Evolutionary conservation across 2,329 filamentous ascomycete genomes (phyloP).

Genomic region (Cladosporium phlei): DNA sequence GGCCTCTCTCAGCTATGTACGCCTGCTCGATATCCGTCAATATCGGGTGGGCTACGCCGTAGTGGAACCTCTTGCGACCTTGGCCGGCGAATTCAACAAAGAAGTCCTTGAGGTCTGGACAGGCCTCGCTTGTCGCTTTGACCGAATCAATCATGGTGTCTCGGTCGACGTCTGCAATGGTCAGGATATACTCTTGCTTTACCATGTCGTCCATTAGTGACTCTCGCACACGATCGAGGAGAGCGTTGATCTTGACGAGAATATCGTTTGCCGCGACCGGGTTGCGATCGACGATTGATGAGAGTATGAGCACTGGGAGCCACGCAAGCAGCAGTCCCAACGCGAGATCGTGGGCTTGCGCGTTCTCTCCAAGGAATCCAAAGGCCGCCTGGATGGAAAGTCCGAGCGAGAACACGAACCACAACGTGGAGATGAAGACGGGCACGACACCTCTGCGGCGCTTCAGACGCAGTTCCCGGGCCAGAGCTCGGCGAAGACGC

Average conservation of each 20-base stretch:
- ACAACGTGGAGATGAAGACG: constrained; percentile 39
- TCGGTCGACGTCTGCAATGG: constrained; percentile 26
- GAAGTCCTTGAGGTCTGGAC: constrained; percentile 29
- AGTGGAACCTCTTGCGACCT: constrained; percentile 34
- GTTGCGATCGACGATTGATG: constrained; percentile 45
- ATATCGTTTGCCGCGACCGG: constrained; percentile 40
- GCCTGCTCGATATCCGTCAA: constrained; percentile 38
- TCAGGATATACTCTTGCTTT: constrained; percentile 27
- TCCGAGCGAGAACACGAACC: constrained; percentile 39
- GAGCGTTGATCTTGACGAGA: constrained; percentile 35
- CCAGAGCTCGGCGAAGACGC: constrained; percentile 33
- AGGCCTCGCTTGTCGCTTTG: constrained; percentile 22
- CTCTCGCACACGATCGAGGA: constrained; percentile 36
- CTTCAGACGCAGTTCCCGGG: constrained; percentile 37
- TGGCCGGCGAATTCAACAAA: constrained; percentile 41
- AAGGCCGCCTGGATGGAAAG: constrained; percentile 37
- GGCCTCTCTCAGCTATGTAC: constrained; percentile 36
- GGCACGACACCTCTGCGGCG: constrained; percentile 39
- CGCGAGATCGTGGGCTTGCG: constrained; percentile 42
- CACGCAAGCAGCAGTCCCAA: constrained; percentile 43
- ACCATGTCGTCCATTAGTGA: constrained; percentile 29
- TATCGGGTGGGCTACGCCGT: constrained; percentile 39
- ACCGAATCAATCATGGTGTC: constrained; percentile 25
- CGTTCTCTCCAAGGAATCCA: constrained; percentile 34
- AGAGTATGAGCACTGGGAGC: constrained; percentile 43